Base-by-base conservation (phyloP, 1,284 basidiomycete species). In the Termitomyces sp. region DNA sequence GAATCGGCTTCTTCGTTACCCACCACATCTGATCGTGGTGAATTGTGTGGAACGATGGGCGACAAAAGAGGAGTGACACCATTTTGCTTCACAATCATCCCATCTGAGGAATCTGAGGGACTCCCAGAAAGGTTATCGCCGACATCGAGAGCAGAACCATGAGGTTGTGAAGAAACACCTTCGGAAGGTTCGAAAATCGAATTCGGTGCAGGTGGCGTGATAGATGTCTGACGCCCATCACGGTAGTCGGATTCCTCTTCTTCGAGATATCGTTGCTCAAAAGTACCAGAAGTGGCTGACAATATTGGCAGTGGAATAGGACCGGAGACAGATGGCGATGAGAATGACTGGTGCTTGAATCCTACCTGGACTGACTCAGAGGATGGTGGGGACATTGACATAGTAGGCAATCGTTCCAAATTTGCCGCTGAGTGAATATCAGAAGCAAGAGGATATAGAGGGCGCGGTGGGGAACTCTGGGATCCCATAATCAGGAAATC, bases 401-500 rank as follows among this genome's bases (percentile, higher is more conserved):
- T 37, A 11, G 24, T 13, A 14, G 33, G 10, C 9, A 21, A 26
- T 26, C n/a, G 21, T 37, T 26, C 11, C 10, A n/a, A 37, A 24
- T n/a, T 11, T 18, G 11, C 6, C 6, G 14, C 24, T 21, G 19
- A 26, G 16, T 46, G 14, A 6, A 33, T 13, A 9, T 35, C 18
- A 13, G n/a, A 30, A 18, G 18, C 40, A 33, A 42, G 10, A 43
- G 34, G 8, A 34, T 33, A 43, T 5, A 11, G 37, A 39, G 45
- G 43, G 11, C 28, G 41, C 16, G 26, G 11, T 19, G 55, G 49
- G 9, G 50, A 45, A 38, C 53, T 51, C 24, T 26, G 28, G 10
- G 38, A n/a, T 8, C 35, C 34, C 24, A 19, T 3, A 26, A 30
- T 49, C 7, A 56, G 26, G 8, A 48, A 24, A 19, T 55, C 58